Base-by-base conservation (phyloP, 2,329 filamentous ascomycete species). In the Calonectria montana region DNA sequence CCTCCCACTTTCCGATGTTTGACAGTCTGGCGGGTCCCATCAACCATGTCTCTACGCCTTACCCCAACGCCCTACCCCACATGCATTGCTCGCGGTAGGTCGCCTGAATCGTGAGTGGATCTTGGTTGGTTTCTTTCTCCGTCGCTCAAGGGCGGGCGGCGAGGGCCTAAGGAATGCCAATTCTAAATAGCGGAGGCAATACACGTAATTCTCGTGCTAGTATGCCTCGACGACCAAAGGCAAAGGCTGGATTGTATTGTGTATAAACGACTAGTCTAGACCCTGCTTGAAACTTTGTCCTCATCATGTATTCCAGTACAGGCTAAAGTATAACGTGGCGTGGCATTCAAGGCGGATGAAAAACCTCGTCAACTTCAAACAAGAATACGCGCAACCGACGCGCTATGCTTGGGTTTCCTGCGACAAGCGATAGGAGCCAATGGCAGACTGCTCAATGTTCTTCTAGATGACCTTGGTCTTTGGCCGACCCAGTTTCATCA, bases 1-100 rank as follows among this genome's bases (percentile, higher is more conserved):
- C 53, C 53, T 57, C 53, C 53, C 53, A 57, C 53, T 57, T 57
- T 57, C 53, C 53, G 53, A 21, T 57, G 53, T 57, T 57, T 37
- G 53, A 39, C 53, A 39, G 53, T 31, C 53, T 57, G 53, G 53
- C 53, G 31, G 53, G 53, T 57, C 53, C 21, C n/a, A 10, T 47
- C 43, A n/a, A 10, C 43, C n/a, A 23, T 47, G 43, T 23, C 8
- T 21, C 12, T 47, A 21, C 43, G 43, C 43, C 43, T n/a, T 47
- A 47, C 57, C 13, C 27, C 1, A n/a, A 63, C 12, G 29, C 16
- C 15, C 27, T 55, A 25, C 53, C 21, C 53, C 53, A 57, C 53
- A 37, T 57, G 53, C 53, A 57, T 57, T 57, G 53, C 53, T 39
- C 16, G 37, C 53, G 31, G 53, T 37, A 57, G 31, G 31, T 57